These are phyloP conservation scores for Aeminium ludgeri DNA, from an alignment of 495 filamentous ascomycete genomes.

Conservation along the genomic window DNA sequence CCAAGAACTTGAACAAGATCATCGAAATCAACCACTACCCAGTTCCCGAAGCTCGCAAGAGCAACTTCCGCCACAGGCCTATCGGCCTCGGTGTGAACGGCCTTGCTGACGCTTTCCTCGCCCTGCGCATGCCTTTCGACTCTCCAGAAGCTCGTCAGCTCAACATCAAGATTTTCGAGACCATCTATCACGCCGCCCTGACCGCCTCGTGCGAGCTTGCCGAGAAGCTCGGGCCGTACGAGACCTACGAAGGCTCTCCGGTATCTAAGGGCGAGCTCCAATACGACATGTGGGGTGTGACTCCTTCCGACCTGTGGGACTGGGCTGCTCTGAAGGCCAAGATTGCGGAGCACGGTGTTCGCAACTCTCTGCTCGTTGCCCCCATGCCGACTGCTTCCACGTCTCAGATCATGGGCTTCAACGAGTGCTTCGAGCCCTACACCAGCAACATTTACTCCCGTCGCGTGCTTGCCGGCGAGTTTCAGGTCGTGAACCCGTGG, in stretches of 20 bases:
- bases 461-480: slow-evolving; percentile 92
- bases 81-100: slow-evolving; percentile 95
- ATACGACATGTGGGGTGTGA: slow-evolving; percentile 97
- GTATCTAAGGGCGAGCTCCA: slow-evolving; percentile 92
- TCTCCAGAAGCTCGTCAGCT: slow-evolving; percentile 81
- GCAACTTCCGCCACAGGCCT: slow-evolving; percentile 89
- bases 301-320: slow-evolving; percentile 87
- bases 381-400: slow-evolving; percentile 97
- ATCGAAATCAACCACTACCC: slow-evolving; percentile 97
- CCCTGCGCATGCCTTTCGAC: slow-evolving; percentile 91
- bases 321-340: slow-evolving; percentile 78
- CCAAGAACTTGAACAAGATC: slow-evolving; percentile 90
- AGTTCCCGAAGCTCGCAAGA: slow-evolving; percentile 75
- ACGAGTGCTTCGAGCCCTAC: slow-evolving; percentile 99
- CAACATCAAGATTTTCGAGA: slow-evolving; percentile 98
- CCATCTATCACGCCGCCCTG: slow-evolving; percentile 91
- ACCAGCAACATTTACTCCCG: slow-evolving; percentile 99
- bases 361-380: slow-evolving; percentile 86
- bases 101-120: slow-evolving; percentile 96
- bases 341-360: slow-evolving; percentile 79
- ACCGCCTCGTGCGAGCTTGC: slow-evolving; percentile 78
- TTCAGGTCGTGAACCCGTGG: slow-evolving; percentile 99
- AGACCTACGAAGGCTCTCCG: slow-evolving; percentile 82
- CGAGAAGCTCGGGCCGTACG: slow-evolving; percentile 65
- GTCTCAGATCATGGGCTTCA: slow-evolving; percentile 92